phyloP scores from a whole-genome alignment of 345 rosid genomes.

The Physaria fendleri region DNA sequence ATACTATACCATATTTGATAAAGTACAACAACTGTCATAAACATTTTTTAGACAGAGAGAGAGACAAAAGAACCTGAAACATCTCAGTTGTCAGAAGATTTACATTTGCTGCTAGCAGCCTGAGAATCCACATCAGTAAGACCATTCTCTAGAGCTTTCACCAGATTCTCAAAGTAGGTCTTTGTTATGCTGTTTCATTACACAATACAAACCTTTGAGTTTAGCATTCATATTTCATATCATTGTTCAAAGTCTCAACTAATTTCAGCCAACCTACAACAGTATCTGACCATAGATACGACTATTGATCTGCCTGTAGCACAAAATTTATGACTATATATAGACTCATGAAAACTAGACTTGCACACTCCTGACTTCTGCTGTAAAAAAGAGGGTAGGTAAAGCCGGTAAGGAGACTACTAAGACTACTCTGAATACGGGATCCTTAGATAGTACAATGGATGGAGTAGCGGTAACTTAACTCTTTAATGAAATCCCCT shows the following conservation, averaged over 20 bases:
- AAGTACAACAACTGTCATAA: neutral
- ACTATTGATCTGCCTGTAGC: neutral
- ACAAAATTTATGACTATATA: neutral
- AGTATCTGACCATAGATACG: neutral
- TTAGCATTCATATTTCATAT: constrained; percentile 16
- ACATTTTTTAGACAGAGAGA: neutral
- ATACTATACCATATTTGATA: constrained; percentile 17
- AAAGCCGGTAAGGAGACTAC: too few relatives aligned
- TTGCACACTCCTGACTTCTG: too few relatives aligned
- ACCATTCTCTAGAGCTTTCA: constrained; percentile 78
- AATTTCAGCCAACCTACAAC: neutral
- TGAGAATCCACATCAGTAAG: constrained; percentile 52
- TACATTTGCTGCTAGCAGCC: constrained; percentile 26
- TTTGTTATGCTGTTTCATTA: constrained; percentile 66
- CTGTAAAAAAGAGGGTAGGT: too few relatives aligned
- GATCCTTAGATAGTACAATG: too few relatives aligned
- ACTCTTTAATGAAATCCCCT: too few relatives aligned
- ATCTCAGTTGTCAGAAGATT: constrained; percentile 21
- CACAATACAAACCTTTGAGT: neutral
- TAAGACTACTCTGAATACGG: too few relatives aligned
- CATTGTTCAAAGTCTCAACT: neutral
- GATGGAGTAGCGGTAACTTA: too few relatives aligned
- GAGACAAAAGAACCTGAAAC: constrained; percentile 3
- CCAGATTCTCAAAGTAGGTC: constrained; percentile 76
- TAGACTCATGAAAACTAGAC: too few relatives aligned